phyloP scores from a whole-genome alignment of 2,329 filamentous ascomycete genomes.

The Neopestalotiopsis clavispora region DNA sequence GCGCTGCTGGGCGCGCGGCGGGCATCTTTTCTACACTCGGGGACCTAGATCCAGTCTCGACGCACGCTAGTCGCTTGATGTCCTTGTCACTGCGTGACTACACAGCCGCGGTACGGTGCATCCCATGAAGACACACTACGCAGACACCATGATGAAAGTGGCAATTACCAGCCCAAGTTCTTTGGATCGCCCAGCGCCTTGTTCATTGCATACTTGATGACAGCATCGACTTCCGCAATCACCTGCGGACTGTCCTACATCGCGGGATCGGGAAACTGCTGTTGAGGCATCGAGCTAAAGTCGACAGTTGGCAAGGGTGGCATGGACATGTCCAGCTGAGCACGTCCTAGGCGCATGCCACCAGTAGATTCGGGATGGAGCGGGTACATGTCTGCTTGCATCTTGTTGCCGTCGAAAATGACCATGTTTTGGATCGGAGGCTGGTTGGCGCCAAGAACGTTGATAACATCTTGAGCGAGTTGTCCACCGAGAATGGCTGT shows the following conservation, averaged over 20 bases:
- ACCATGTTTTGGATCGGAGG: slow-evolving; percentile 96
- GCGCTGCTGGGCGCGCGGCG: neutral
- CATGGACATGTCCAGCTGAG: slow-evolving; percentile 43
- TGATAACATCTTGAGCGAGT: slow-evolving; percentile 95
- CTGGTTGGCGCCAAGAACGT: slow-evolving; percentile 87
- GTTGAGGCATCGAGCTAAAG: slow-evolving; percentile 9
- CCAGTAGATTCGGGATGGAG: slow-evolving; percentile 64
- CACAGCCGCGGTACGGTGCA: neutral
- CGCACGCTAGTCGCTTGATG: neutral
- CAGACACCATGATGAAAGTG: neutral
- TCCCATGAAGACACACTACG: neutral
- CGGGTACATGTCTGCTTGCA: slow-evolving; percentile 79
- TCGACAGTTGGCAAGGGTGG: slow-evolving; percentile 19
- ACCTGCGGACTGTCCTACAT: slow-evolving; percentile 12
- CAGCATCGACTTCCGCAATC: neutral
- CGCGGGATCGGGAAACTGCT: slow-evolving; percentile 15
- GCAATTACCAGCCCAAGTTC: neutral
- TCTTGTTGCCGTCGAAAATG: slow-evolving; percentile 84
- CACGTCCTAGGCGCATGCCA: slow-evolving; percentile 57
- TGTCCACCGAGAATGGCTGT: slow-evolving; percentile 88
- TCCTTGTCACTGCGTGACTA: neutral
- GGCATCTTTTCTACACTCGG: neutral
- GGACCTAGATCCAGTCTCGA: neutral
- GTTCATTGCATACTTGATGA: neutral
- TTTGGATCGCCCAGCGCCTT: neutral